Conservation (phyloP, 495 filamentous ascomycete species). For the Aspergillus nidulans region DNA sequence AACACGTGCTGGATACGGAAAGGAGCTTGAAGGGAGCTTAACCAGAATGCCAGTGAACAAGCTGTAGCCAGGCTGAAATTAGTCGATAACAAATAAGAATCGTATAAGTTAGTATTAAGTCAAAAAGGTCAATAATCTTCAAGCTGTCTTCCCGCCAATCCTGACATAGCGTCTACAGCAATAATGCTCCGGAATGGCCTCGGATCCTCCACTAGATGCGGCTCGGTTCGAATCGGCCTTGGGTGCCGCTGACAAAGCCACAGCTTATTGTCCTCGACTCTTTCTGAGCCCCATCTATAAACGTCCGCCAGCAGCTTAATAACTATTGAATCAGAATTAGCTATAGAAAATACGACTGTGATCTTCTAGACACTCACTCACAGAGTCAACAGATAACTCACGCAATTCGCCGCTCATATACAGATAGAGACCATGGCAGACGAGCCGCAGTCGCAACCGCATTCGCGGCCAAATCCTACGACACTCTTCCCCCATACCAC, state of each 20-base stretch:
- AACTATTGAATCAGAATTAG: background rate
- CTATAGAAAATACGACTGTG: background rate
- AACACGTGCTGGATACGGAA: background rate
- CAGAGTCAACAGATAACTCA: background rate
- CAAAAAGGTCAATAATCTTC: too few species aligned
- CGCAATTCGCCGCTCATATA: background rate
- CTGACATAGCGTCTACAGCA: background rate
- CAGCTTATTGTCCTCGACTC: background rate
- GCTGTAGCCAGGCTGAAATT: background rate
- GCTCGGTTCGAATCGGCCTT: slow-evolving; percentile 11
- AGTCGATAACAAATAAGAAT: too few species aligned
- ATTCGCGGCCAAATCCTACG: slow-evolving; percentile 1
- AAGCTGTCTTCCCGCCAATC: too few species aligned
- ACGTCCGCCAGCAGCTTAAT: too few species aligned
- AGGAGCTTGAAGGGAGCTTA: background rate
- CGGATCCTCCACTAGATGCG: background rate
- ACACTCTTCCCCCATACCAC: slow-evolving; percentile 6
- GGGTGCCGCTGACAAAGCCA: slow-evolving; percentile 16
- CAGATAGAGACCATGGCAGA: slow-evolving; percentile 2
- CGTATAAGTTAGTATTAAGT: too few species aligned
- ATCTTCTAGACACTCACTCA: background rate
- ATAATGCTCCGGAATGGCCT: background rate
- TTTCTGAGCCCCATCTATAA: background rate
- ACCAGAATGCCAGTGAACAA: background rate
- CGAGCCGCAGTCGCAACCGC: slow-evolving; percentile 7